phyloP scores from a whole-genome alignment of 495 filamentous ascomycete species.

The Massariosphaeria phaeospora region DNA sequence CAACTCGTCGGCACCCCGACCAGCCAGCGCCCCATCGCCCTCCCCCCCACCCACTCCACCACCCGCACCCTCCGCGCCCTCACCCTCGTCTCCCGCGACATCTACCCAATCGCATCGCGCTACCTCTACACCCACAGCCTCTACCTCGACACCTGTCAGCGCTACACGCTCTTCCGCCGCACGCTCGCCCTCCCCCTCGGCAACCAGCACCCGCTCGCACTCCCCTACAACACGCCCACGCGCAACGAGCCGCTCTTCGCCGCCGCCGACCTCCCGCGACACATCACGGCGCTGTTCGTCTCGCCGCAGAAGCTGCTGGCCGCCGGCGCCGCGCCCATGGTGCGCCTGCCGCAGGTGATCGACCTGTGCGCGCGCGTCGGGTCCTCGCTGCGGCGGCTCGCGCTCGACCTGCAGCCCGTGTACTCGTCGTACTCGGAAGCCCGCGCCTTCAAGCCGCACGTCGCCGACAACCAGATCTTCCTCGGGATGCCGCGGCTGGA shows the following conservation, averaged over 20 bases:
- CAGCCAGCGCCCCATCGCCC: constrained; percentile 11
- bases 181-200: constrained; percentile 7
- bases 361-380: constrained; percentile 7
- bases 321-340: constrained; percentile 6
- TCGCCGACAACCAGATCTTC: constrained; percentile 8
- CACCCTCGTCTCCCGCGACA: constrained; percentile 4
- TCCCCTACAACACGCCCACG: constrained; percentile 8
- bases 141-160: constrained; percentile 11
- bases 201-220: constrained; percentile 4
- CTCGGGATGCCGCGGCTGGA: constrained; percentile 9
- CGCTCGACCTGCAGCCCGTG: constrained; percentile 12
- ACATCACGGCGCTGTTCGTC: constrained; percentile 18
- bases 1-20: constrained; percentile 11
- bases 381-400: constrained; percentile 11
- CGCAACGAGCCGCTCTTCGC: constrained; percentile 10
- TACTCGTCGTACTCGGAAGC: constrained; percentile 4
- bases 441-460: not conserved
- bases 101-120: constrained; percentile 6
- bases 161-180: constrained; percentile 10
- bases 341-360: constrained; percentile 14
- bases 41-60: constrained; percentile 12
- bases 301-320: constrained; percentile 4
- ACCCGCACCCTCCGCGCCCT: constrained; percentile 20
- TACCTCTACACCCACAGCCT: constrained; percentile 28
- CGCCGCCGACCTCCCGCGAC: not conserved